Evolutionary conservation across 2,329 filamentous ascomycete genomes (phyloP), one percentile per base, ranked within the genome.

Genomic region (Trichoderma oligosporum): DNA sequence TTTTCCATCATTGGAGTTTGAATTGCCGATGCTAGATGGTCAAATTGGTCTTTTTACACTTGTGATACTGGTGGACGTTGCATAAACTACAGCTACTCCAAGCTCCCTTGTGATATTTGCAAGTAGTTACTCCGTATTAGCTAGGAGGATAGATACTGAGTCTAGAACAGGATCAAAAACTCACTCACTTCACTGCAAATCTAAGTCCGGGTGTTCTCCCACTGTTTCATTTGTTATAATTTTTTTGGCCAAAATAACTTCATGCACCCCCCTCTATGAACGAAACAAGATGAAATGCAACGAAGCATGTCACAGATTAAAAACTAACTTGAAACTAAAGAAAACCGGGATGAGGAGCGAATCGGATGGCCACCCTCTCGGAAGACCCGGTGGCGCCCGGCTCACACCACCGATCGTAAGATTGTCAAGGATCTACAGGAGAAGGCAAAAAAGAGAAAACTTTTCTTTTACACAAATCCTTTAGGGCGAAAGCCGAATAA

Each of bases 401-500:
- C 51, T 55, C 51, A 31, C 51, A 44, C 51, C 51, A 55, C 51
- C 51, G 41, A 55, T 55, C 51, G 31, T 55, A 55, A 55, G 51
- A 55, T 55, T 42, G 16, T 20, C 12, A 55, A 31, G 41, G 51
- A 53, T 53, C 49, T 22, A 44, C 49, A 29, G 49, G 25, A 18
- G 48, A 44, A 18, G 9, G n/a, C 8, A 45, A 24, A 25, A 20
- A 16, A 33, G 18, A 9, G 24, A 33, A 14, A 16, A 33, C 14
- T 16, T 9, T n/a, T 16, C 33, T n/a, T 20, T n/a, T 39, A 39
- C 11, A 11, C 11, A 11, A 6, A 11, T 6, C 11, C 5, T 31
- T 14, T 54, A 4, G 8, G 8, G 22, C 51, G 51, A 55, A 31
- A 44, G 51, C 51, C 51, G 41, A 36, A 16, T 33, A 53, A 31